phyloP scores from a whole-genome alignment of 202 grass and related monocot genomes.

The Carex arenaria region DNA sequence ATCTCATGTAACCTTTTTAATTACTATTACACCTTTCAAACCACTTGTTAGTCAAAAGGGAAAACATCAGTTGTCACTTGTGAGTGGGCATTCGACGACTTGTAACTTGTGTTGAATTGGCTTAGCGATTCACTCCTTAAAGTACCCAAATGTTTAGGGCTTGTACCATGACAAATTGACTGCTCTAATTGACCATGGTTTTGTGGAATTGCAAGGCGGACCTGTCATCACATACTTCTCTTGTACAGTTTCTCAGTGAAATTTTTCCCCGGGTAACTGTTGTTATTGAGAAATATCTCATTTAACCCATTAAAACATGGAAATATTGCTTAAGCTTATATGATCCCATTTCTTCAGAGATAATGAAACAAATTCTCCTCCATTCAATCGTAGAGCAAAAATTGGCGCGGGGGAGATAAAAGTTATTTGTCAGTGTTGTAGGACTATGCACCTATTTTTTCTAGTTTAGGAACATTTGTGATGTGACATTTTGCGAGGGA shows the following conservation, averaged over 20 bases:
- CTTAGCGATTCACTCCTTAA: background rate
- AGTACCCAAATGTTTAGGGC: background rate
- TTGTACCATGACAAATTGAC: background rate
- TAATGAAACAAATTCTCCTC: background rate
- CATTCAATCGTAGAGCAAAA: background rate
- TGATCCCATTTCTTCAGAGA: background rate
- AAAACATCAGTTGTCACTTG: too few species aligned
- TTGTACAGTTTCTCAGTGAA: background rate
- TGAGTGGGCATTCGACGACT: background rate
- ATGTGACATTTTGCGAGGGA: background rate
- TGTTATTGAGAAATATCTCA: background rate
- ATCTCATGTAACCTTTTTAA: background rate
- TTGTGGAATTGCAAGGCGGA: too few species aligned
- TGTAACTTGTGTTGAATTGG: background rate
- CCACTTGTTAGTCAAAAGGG: background rate
- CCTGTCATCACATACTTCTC: too few species aligned
- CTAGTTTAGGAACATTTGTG: background rate
- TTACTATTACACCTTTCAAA: background rate
- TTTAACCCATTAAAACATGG: background rate
- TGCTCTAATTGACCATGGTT: background rate
- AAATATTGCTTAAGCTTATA: background rate
- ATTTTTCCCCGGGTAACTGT: background rate
- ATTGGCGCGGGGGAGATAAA: too few species aligned
- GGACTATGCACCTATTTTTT: slow-evolving; percentile 8
- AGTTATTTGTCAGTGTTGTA: slow-evolving; percentile 1